Percentiles rank a stretch among this genome's conserved stretches.
These are phyloP conservation scores for Carex sylvatica DNA, from an alignment of 202 grass and related monocot genomes.

Conservation along the genomic window DNA sequence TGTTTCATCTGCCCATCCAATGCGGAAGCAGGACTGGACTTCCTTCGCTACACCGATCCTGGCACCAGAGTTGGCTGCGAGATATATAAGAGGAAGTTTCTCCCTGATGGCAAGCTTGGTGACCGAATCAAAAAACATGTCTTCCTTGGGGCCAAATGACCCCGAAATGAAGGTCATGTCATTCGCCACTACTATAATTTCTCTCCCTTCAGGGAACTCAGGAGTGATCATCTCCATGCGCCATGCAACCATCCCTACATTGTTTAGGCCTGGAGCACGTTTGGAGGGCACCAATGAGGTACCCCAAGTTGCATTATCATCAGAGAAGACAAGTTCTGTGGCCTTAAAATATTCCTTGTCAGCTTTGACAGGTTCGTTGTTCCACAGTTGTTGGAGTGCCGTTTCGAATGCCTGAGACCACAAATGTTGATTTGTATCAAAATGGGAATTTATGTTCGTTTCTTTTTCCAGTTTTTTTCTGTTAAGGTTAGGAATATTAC, in stretches of 20 bases:
- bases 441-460: not conserved
- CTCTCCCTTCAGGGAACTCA: constrained; percentile 76
- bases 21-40: constrained; percentile 86
- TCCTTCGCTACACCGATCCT: constrained; percentile 88
- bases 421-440: constrained; percentile 14
- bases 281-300: constrained; percentile 64
- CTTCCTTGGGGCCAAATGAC: constrained; percentile 94
- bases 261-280: constrained; percentile 65
- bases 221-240: constrained; percentile 83
- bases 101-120: constrained; percentile 85
- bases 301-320: constrained; percentile 69
- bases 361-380: constrained; percentile 42
- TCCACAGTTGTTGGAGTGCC: constrained; percentile 69
- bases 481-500: constrained; percentile 35
- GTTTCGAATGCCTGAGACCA: constrained; percentile 90
- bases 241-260: constrained; percentile 93
- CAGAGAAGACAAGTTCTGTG: constrained; percentile 72
- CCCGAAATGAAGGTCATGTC: constrained; percentile 92
- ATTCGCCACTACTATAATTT: constrained; percentile 95
- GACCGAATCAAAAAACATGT: constrained; percentile 89
- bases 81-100: constrained; percentile 91
- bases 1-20: constrained; percentile 87
- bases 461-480: not conserved
- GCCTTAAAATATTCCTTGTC: constrained; percentile 53
- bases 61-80: constrained; percentile 91